Evolutionary conservation across 148 eudicot genomes (phyloP).

Genomic region (Rhododendron griersonianum): DNA sequence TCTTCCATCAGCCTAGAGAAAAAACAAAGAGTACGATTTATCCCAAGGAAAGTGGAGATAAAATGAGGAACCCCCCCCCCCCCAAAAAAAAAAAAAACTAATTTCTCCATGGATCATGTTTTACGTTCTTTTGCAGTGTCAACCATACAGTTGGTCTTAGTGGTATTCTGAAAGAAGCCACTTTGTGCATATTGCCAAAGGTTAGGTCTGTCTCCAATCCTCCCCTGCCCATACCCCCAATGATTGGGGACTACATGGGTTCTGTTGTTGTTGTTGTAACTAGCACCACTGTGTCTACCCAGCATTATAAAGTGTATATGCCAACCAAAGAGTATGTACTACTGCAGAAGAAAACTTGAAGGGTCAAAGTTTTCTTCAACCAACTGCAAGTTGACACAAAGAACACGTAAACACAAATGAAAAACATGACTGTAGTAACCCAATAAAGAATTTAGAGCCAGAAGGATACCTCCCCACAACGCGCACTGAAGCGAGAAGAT

Average conservation of each 20-base stretch:
- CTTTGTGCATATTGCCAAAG: too few relatives aligned
- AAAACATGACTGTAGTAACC: neutral
- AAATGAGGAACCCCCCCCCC: neutral
- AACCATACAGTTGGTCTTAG: too few relatives aligned
- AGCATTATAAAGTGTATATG: neutral
- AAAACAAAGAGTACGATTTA: neutral
- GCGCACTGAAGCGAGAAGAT: slow-evolving; percentile 86
- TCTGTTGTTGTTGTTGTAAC: too few relatives aligned
- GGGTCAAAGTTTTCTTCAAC: neutral
- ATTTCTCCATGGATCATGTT: neutral
- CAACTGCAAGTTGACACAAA: neutral
- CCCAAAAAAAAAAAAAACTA: too few relatives aligned
- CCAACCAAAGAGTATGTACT: neutral
- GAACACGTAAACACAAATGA: neutral
- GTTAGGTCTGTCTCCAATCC: too few relatives aligned
- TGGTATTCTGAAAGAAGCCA: too few relatives aligned
- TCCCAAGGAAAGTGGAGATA: neutral
- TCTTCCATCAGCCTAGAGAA: neutral
- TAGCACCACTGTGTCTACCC: neutral
- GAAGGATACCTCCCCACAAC: slow-evolving; percentile 68
- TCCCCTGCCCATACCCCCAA: too few relatives aligned
- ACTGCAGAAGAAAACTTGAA: neutral
- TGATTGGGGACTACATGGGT: too few relatives aligned
- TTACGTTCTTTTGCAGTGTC: neutral
- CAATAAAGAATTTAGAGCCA: slow-evolving; percentile 6